Percentiles rank a stretch among this genome's conserved stretches.
Evolutionary conservation across 352 stramenopile species (phyloP).

Genomic region (Phytophthora cryptogea): DNA sequence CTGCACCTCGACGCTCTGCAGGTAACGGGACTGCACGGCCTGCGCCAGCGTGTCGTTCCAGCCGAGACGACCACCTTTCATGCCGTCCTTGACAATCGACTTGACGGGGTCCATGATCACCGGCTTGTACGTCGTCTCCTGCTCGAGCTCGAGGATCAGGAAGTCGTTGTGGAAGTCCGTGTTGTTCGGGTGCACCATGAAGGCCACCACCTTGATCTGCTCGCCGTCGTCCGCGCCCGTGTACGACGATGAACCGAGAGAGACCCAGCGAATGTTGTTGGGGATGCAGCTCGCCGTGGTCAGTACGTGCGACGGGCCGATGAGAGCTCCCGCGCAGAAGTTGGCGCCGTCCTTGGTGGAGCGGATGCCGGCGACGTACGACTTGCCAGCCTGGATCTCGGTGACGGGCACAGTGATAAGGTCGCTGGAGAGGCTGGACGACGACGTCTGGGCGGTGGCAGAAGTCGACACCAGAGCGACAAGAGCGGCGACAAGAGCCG

Average conservation of each 20-base stretch:
- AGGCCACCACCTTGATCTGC: conserved; percentile 48
- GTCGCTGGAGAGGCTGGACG: conserved; percentile 17
- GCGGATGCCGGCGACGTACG: conserved; percentile 44
- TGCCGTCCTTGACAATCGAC: conserved; percentile 37
- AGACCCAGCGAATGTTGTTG: conserved; percentile 51
- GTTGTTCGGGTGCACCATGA: conserved; percentile 48
- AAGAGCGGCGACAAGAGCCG: conserved; percentile 10
- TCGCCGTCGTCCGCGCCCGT: conserved; percentile 45
- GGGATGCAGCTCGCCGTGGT: conserved; percentile 47
- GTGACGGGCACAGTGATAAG: conserved; percentile 20
- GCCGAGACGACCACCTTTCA: conserved; percentile 39
- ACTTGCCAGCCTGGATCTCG: conserved; percentile 39
- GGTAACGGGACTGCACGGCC: conserved; percentile 40
- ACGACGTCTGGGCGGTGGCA: conserved; percentile 6
- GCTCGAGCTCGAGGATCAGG: conserved; percentile 53
- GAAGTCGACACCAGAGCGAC: conserved; percentile 9
- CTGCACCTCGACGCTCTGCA: conserved; percentile 51
- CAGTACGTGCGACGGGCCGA: conserved; percentile 46
- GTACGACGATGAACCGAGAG: conserved; percentile 51
- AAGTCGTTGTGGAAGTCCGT: conserved; percentile 49
- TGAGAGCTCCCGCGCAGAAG: conserved; percentile 44
- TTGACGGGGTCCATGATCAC: conserved; percentile 38
- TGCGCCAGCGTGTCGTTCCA: conserved; percentile 46
- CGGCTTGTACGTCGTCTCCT: conserved; percentile 34
- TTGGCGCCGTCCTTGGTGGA: conserved; percentile 31